A percentile compares a stretch with the other conserved stretches of the same genome.
Conservation (phyloP, 495 filamentous ascomycete genomes). For the Penicillium dipodomyicola region DNA sequence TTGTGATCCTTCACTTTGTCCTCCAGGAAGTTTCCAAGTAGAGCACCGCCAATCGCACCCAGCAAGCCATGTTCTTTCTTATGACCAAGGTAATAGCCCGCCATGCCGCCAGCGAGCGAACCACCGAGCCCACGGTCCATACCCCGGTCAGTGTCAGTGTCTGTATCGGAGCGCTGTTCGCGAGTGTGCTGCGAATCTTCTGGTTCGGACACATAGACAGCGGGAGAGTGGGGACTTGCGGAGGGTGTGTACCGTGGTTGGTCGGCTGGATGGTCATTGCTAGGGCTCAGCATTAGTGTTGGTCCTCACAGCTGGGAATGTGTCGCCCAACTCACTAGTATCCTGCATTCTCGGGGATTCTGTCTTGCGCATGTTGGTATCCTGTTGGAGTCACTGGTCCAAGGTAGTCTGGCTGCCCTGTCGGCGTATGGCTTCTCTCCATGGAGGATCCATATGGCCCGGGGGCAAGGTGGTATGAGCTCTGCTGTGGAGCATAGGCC, state of each 20-base stretch:
- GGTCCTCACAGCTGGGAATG: not conserved
- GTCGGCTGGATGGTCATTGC: slow-evolving; percentile 20
- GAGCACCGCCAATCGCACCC: slow-evolving; percentile 49
- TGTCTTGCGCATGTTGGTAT: slow-evolving; percentile 44
- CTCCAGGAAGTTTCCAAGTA: slow-evolving; percentile 47
- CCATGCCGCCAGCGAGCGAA: slow-evolving; percentile 44
- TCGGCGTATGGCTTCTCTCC: slow-evolving; percentile 39
- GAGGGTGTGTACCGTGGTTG: slow-evolving; percentile 25
- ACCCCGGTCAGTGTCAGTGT: slow-evolving; percentile 27
- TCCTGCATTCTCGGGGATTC: slow-evolving; percentile 31
- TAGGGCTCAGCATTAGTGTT: slow-evolving; percentile 1
- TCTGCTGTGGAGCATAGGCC: slow-evolving; percentile 25
- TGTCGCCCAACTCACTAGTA: slow-evolving; percentile 37
- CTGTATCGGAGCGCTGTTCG: slow-evolving; percentile 10
- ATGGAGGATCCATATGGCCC: slow-evolving; percentile 27
- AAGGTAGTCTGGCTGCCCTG: slow-evolving; percentile 35
- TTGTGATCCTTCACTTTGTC: slow-evolving; percentile 39
- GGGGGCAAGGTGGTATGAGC: slow-evolving; percentile 33
- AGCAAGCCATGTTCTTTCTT: slow-evolving; percentile 49
- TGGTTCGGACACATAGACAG: slow-evolving; percentile 25
- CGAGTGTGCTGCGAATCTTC: slow-evolving; percentile 3
- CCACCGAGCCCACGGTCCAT: slow-evolving; percentile 45
- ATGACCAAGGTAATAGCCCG: slow-evolving; percentile 47
- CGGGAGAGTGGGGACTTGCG: slow-evolving; percentile 16
- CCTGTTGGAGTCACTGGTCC: slow-evolving; percentile 49